Evolutionary conservation across 2,329 filamentous ascomycete species (phyloP).

Genomic region (Apiospora rasikravindrae): DNA sequence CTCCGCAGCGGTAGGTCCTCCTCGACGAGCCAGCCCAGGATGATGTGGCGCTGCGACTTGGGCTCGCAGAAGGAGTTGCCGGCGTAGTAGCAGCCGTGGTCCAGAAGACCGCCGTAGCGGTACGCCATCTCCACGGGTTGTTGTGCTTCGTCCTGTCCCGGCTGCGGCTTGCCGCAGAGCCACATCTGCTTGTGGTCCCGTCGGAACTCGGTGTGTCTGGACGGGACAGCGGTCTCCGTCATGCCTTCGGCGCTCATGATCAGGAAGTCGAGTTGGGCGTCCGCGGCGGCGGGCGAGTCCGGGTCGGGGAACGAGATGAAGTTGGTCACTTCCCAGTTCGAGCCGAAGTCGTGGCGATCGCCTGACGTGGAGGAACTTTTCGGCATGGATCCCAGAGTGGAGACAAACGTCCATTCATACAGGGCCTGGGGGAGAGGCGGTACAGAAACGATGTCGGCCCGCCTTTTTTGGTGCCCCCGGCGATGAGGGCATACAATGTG

Average conservation of each 20-base stretch:
- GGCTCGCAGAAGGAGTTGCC: not conserved
- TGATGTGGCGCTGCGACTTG: not conserved
- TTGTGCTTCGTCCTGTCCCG: not conserved
- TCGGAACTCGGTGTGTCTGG: not conserved
- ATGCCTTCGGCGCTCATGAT: not conserved
- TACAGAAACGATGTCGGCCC: not conserved
- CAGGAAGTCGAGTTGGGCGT: not conserved
- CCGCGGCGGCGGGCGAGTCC: not conserved
- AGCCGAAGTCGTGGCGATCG: not conserved
- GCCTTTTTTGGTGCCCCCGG: not conserved
- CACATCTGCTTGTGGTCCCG: constrained; percentile 8
- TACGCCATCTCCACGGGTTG: not conserved
- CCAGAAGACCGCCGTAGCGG: not conserved
- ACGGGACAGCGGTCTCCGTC: not conserved
- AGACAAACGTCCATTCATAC: not conserved
- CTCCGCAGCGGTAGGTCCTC: not conserved
- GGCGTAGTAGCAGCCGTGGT: not conserved
- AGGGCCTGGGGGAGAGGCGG: not conserved
- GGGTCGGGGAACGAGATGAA: not conserved
- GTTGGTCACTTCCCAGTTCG: not conserved
- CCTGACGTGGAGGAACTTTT: not conserved
- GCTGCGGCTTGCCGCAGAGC: not conserved
- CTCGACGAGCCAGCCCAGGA: not conserved
- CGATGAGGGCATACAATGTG: not conserved
- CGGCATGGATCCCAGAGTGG: not conserved